Base-by-base conservation (phyloP, 176 grass and related monocot species). In the Eremochloa ophiuroides region DNA sequence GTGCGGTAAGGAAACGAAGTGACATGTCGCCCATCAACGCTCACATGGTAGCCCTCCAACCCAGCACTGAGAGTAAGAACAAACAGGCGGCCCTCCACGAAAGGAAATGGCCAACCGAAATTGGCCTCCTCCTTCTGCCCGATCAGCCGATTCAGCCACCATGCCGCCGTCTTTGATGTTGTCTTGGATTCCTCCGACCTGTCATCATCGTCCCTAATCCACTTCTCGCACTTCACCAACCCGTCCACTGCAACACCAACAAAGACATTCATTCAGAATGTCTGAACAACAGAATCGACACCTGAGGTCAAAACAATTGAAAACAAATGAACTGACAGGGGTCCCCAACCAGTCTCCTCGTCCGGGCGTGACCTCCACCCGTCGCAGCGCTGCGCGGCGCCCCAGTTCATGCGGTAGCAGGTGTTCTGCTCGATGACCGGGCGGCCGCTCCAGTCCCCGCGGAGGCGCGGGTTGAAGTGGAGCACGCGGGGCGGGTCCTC, bases 401-500 rank as follows among this genome's bases (percentile, higher is more conserved):
- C 88, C 92, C 92, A 94, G 69, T 91, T 89, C 92, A 94, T 94
- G 9, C 92, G 84, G 78, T 94, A 91, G 83, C 92, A 94, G n/a
- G 88, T 94, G 56, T 94, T 94, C 71, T 81, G 88, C 80, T 94
- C 88, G 68, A 94, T 91, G 8, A 91, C 86, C 1, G 88, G 92
- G 16, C 70, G 88, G 23, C 83, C 80, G 29, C 82, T 91, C 82
- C 89, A 94, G 85, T 94, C 92, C 13, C 92, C 92, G 63, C 88
- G 87, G 53, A 94, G 79, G 47, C 92, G 73, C 38, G 92, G 88
- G 29, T 94, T 94, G 77, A 94, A 94, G 71, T 94, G 92, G 83
- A 94, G 82, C 78, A 94, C 84, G 35, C 86, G 84, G 5, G 92
- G 89, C 47, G 92, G 88, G 48, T 91, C 88, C 71, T 94, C 92